Evolutionary conservation across 2,329 filamentous ascomycete genomes (phyloP).

Genomic region (Thermothelomyces thermophilus): DNA sequence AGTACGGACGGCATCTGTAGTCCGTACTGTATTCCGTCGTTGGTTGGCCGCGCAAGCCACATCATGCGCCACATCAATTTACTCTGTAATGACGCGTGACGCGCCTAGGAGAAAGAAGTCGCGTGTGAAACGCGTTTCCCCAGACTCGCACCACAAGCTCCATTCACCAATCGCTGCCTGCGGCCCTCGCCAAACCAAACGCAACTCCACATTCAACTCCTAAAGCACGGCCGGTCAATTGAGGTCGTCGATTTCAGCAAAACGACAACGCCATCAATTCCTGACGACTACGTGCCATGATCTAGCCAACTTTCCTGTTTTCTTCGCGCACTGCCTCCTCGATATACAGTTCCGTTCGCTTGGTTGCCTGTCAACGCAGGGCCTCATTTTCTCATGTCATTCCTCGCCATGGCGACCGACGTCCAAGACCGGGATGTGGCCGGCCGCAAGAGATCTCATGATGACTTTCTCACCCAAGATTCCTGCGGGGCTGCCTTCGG

Average conservation of each 20-base stretch:
- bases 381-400: slow-evolving; percentile 15
- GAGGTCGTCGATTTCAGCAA: background rate
- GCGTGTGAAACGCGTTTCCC: slow-evolving; percentile 13
- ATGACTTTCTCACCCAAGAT: slow-evolving; percentile 17
- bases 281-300: background rate
- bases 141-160: slow-evolving; percentile 5
- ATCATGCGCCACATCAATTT: slow-evolving; percentile 7
- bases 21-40: too few relatives aligned
- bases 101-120: slow-evolving; percentile 12
- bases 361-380: background rate
- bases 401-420: slow-evolving; percentile 17
- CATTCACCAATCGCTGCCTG: slow-evolving; percentile 21
- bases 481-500: background rate
- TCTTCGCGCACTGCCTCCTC: background rate
- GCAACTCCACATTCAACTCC: slow-evolving; percentile 12
- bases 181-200: slow-evolving; percentile 11
- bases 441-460: slow-evolving; percentile 19
- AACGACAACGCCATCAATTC: background rate
- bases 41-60: background rate
- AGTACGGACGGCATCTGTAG: too few relatives aligned
- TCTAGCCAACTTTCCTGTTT: background rate
- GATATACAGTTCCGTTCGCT: background rate
- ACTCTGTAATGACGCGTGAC: slow-evolving; percentile 5
- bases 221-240: slow-evolving; percentile 1
- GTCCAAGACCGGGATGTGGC: slow-evolving; percentile 16